Evolutionary conservation across 2,329 filamentous ascomycete genomes (phyloP).

Genomic region (Rhynchosporium agropyri): DNA sequence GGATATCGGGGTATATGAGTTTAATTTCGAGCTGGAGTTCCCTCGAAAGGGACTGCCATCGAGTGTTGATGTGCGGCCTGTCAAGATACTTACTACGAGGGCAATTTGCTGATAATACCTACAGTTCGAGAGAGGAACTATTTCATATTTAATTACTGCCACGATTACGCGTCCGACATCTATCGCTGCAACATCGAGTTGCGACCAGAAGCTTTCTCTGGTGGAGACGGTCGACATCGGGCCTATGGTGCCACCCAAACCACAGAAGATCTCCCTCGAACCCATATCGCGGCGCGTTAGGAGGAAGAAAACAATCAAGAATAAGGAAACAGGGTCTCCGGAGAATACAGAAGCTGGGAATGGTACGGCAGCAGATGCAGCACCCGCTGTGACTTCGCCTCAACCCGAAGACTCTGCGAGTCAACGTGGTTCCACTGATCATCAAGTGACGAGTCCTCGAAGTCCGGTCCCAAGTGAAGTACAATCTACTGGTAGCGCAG

Average conservation of each 20-base stretch:
- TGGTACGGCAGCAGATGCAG: conserved; percentile 33
- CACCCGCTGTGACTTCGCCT: conserved; percentile 31
- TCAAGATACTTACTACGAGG: background rate
- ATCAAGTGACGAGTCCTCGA: conserved; percentile 49
- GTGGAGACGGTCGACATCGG: conserved; percentile 86
- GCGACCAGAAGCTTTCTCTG: conserved; percentile 78
- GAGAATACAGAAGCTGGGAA: conserved; percentile 32
- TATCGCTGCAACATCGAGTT: conserved; percentile 77
- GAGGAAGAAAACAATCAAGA: conserved; percentile 44
- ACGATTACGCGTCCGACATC: conserved; percentile 87
- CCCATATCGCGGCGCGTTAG: conserved; percentile 74
- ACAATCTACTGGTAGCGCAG: conserved; percentile 70
- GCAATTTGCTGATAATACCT: conserved; percentile 26
- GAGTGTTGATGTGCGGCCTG: conserved; percentile 81
- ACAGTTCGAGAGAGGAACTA: conserved; percentile 92
- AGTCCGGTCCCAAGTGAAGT: conserved; percentile 54
- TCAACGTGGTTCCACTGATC: conserved; percentile 42
- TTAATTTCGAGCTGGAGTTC: conserved; percentile 75
- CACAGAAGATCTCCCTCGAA: conserved; percentile 83
- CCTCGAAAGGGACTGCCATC: conserved; percentile 74
- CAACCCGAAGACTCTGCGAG: conserved; percentile 41
- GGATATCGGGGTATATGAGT: conserved; percentile 75
- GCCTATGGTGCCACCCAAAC: conserved; percentile 70
- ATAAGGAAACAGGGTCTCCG: conserved; percentile 28
- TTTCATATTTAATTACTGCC: conserved; percentile 87